Evolutionary conservation across 2,329 filamentous ascomycete genomes (phyloP), one percentile per base, ranked within the genome.

Genomic region (Xylariaceae sp.): DNA sequence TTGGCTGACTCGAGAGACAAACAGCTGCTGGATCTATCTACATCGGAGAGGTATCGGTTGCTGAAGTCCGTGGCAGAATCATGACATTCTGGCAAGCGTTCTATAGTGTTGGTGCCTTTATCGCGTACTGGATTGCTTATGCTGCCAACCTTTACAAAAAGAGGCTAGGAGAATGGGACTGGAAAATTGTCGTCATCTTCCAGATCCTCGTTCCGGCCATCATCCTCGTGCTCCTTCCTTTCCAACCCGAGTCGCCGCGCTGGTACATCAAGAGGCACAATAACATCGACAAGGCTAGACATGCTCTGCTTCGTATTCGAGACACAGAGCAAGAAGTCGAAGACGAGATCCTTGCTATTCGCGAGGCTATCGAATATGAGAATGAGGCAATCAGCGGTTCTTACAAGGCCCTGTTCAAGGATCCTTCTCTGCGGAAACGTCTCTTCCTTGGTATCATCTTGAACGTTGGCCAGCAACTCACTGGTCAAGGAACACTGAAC

Each of bases 41-140:
- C 66, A 88, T 88, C 53, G 82, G 83, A 53, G 85, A 88, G 64
- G 70, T 87, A 42, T 75, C 82, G 0, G 83, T 84, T 0, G 65
- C 81, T 6, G 74, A 82, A 53, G 86, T 87, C 54, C 77, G 83
- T 50, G 83, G 83, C 43, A 78, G 75, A 53, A 82, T 86, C 63
- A 86, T 86, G 83, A 78, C 80, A 2, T 84, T 86, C 61, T 86
- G 83, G 83, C 83, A 86, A 65, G 75, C 83, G 59, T 84, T 83
- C 68, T 86, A 84, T 68, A 80, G 72, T 2, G 83, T 85, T 22
- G 83, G 82, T 4, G 78, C 75, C 12, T 86, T 85, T 66, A 80
- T 86, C 56, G 82, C 80, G 44, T 83, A 81, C 70, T 74, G 72
- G 83, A 80, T 87, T 62, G 83, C 82, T 64, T 87, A 78, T 57